Conservation (phyloP, 345 rosid species). For the Passiflora organensis region DNA sequence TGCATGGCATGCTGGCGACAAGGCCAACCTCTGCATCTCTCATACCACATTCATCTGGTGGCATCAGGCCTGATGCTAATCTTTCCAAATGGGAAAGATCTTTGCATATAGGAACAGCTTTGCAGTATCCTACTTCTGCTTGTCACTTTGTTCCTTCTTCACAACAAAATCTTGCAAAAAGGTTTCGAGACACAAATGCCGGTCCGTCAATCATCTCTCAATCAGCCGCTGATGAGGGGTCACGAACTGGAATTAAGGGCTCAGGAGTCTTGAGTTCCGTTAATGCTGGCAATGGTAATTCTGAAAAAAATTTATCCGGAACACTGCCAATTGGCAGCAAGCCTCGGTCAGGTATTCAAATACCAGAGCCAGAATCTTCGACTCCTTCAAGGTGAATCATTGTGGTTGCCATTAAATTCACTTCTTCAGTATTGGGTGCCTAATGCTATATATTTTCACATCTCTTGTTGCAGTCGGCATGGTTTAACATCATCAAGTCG, state of each 20-base stretch:
- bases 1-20: slow-evolving; percentile 36
- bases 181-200: slow-evolving; percentile 56
- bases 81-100: slow-evolving; percentile 48
- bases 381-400: slow-evolving; percentile 53
- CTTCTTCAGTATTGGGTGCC: not conserved
- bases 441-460: slow-evolving; percentile 2
- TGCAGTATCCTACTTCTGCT: slow-evolving; percentile 56
- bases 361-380: slow-evolving; percentile 48
- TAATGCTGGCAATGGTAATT: slow-evolving; percentile 22
- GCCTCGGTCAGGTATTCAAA: slow-evolving; percentile 32
- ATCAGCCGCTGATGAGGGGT: slow-evolving; percentile 97
- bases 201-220: slow-evolving; percentile 54
- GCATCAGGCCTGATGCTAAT: slow-evolving; percentile 39
- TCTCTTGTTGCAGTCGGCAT: slow-evolving; percentile 37
- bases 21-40: slow-evolving; percentile 51
- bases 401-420: not conserved
- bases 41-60: slow-evolving; percentile 41
- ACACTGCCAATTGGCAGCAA: slow-evolving; percentile 41
- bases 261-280: slow-evolving; percentile 53
- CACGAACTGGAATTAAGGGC: slow-evolving; percentile 92
- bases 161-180: slow-evolving; percentile 57
- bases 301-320: slow-evolving; percentile 41
- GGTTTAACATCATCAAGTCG: slow-evolving; percentile 48
- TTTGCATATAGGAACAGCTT: slow-evolving; percentile 38
- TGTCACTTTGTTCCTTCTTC: slow-evolving; percentile 55